Evolutionary conservation across 306 rosid species (phyloP).

Genomic region (Rosa persica): DNA sequence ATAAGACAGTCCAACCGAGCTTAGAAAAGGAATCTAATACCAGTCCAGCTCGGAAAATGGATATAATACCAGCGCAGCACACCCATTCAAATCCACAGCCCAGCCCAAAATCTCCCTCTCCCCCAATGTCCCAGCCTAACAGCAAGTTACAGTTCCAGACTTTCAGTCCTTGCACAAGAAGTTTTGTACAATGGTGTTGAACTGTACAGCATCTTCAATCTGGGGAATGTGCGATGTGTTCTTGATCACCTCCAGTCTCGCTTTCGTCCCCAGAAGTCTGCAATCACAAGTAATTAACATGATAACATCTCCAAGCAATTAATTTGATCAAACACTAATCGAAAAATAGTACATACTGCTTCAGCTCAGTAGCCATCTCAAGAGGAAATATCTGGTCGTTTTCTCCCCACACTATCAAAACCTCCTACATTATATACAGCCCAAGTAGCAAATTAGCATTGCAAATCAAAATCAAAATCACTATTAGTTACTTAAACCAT

Average conservation of each 20-base stretch:
- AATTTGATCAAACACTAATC: background rate
- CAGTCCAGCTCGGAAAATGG: background rate
- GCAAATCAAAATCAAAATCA: background rate
- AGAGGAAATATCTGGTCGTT: constrained; percentile 70
- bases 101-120: background rate
- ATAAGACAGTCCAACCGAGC: background rate
- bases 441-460: background rate
- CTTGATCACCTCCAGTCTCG: constrained; percentile 65
- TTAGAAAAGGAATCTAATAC: background rate
- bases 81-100: background rate
- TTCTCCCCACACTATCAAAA: constrained; percentile 81
- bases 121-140: background rate
- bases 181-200: constrained; percentile 56
- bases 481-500: background rate
- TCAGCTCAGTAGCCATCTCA: constrained; percentile 63
- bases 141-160: background rate
- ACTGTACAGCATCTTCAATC: constrained; percentile 52
- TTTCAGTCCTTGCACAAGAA: constrained; percentile 41
- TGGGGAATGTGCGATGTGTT: constrained; percentile 79
- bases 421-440: constrained; percentile 47
- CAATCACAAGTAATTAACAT: background rate
- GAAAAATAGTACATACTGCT: constrained; percentile 42
- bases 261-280: constrained; percentile 66
- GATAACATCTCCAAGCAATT: background rate
- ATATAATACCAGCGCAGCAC: background rate